These are phyloP conservation scores for Blastobotrys capitulatus DNA, from an alignment of 1,139 yeast genomes.

Conservation along the genomic window DNA sequence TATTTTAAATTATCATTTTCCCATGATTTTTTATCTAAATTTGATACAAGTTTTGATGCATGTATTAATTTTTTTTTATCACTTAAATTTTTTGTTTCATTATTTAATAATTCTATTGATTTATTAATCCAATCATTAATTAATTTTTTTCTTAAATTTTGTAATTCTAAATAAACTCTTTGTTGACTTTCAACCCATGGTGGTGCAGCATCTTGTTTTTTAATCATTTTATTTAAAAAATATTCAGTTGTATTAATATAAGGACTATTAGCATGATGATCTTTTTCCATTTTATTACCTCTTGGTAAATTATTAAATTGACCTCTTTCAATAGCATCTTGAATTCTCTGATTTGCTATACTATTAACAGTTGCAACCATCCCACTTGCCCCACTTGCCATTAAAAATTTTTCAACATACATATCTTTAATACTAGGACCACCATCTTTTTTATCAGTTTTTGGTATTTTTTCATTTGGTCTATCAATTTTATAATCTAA, in stretches of 20 bases:
- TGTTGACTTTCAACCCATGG: constrained; percentile 87
- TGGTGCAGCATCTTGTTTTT: constrained; percentile 72
- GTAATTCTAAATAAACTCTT: constrained; percentile 45
- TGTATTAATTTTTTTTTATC: neutral
- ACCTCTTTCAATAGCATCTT: constrained; percentile 68
- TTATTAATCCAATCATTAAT: constrained; percentile 16
- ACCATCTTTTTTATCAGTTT: neutral
- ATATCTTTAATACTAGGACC: constrained; percentile 52
- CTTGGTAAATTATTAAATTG: constrained; percentile 61
- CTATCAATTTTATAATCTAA: constrained; percentile 57
- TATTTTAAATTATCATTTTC: constrained; percentile 36
- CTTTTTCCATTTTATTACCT: constrained; percentile 53
- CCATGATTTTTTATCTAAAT: constrained; percentile 31
- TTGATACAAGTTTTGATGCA: neutral
- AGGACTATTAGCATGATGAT: constrained; percentile 38
- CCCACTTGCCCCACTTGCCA: constrained; percentile 44
- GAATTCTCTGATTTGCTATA: constrained; percentile 69
- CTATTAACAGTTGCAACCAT: constrained; percentile 52
- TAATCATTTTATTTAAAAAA: constrained; percentile 66
- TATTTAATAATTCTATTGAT: neutral
- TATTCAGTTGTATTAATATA: constrained; percentile 56
- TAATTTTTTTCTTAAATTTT: constrained; percentile 37
- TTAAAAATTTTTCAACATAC: constrained; percentile 54
- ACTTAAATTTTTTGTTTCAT: neutral
- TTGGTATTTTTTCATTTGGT: neutral